Percentiles rank a stretch among this genome's conserved stretches.
phyloP scores from a whole-genome alignment of 192 early-diverging fungal species.

The Spinellus fusiger region DNA sequence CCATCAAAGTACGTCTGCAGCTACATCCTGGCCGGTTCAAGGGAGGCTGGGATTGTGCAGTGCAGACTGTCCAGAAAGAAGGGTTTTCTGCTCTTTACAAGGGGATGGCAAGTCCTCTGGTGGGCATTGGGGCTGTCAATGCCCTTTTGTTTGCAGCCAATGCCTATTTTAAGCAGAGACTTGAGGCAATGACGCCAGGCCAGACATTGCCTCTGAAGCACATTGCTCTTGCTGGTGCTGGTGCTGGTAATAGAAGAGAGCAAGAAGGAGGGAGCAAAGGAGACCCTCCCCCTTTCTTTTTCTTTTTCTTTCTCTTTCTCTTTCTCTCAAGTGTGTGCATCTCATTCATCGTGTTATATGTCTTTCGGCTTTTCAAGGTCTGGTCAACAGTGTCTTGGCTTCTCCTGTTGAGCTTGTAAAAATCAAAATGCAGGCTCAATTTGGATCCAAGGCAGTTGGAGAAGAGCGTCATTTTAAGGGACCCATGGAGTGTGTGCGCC shows the following conservation, averaged over 20 bases:
- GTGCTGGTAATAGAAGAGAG: slow-evolving; percentile 69
- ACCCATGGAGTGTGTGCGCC: slow-evolving; percentile 60
- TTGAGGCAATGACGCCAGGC: slow-evolving; percentile 40
- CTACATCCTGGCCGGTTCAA: slow-evolving; percentile 56
- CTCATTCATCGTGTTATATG: neutral
- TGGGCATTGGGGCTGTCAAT: slow-evolving; percentile 82
- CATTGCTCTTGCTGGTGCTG: slow-evolving; percentile 82
- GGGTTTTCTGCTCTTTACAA: slow-evolving; percentile 74
- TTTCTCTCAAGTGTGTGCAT: neutral
- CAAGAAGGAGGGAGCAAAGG: neutral
- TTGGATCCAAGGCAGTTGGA: slow-evolving; percentile 36
- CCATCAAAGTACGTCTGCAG: slow-evolving; percentile 78
- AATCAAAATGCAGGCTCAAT: slow-evolving; percentile 88
- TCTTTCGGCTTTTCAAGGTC: too few relatives aligned
- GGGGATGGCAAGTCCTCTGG: slow-evolving; percentile 75
- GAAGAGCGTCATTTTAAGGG: slow-evolving; percentile 34
- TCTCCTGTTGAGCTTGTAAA: slow-evolving; percentile 96
- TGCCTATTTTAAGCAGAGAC: slow-evolving; percentile 52
- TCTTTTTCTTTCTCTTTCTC: neutral
- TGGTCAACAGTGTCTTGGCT: slow-evolving; percentile 76
- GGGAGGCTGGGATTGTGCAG: slow-evolving; percentile 76
- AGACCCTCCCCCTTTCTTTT: neutral
- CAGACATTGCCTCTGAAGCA: slow-evolving; percentile 54
- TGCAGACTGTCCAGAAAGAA: slow-evolving; percentile 78
- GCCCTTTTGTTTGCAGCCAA: slow-evolving; percentile 83